Base-by-base conservation (phyloP, 1,284 basidiomycete genomes). In the Erythrobasidium hasegawianum region DNA sequence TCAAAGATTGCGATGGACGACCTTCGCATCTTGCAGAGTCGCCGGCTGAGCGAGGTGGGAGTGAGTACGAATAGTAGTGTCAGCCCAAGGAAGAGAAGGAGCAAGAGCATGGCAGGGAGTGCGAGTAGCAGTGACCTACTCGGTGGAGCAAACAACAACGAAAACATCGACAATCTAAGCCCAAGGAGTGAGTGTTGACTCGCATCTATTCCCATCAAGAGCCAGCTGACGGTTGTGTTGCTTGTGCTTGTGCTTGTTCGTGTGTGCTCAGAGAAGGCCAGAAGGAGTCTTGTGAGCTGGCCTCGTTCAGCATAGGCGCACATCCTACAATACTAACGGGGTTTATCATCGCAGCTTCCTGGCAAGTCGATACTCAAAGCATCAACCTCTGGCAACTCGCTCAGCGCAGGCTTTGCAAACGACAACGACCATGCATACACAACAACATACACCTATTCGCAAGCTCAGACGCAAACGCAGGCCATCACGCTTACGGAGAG, bases 321-420 rank as follows among this genome's bases (percentile, higher is more conserved):
- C n/a, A n/a, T n/a, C n/a, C n/a, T n/a, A n/a, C n/a, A n/a, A n/a
- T n/a, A n/a, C n/a, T n/a, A n/a, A n/a, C n/a, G n/a, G n/a, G n/a
- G n/a, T n/a, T n/a, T n/a, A n/a, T n/a, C n/a, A n/a, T n/a, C n/a
- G n/a, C n/a, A 68, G 67, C 50, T 68, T 24, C 67, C 67, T 13
- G 61, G 67, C 18, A 55, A 61, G 26, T 68, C 67, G 5, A 68
- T 68, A 29, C 57, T 68, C 27, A 68, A 68, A 26, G 54, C 67
- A 40, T 27, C 56, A 26, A 43, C n/a, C 22, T 39, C 39, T 18
- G 24, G 40, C 4, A 50, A 45, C 40, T 53, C 53, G 54, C 14
- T 18, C 18, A 9, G 3, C 9, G 27, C 26, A 26, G n/a, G n/a
- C n/a, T 38, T 13, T 27, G 16, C 27, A 24, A 20, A 54, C 14